These are phyloP conservation scores for Bruguiera parviflora DNA, from an alignment of 345 rosid species.

Conservation along the genomic window DNA sequence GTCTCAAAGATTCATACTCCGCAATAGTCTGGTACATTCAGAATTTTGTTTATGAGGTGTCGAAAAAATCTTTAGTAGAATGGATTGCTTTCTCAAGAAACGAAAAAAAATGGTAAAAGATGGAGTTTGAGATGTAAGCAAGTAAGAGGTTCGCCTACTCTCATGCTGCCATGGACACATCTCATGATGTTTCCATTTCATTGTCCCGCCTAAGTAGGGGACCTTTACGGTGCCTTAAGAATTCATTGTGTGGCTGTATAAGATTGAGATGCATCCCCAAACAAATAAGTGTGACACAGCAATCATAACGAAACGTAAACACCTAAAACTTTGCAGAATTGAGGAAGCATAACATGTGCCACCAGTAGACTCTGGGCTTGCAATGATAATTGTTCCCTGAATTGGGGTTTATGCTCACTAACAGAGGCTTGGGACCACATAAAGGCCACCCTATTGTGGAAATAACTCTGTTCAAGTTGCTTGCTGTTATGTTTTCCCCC, in stretches of 20 bases:
- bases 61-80: background rate
- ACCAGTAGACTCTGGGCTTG: constrained; percentile 9
- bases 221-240: constrained; percentile 5
- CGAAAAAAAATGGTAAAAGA: background rate
- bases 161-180: background rate
- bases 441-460: constrained; percentile 1
- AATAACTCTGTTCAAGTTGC: constrained; percentile 8
- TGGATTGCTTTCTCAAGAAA: background rate
- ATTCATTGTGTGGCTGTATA: background rate
- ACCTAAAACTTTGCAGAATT: constrained; percentile 1
- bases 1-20: no score
- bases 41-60: no score
- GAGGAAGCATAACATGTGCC: constrained; percentile 29
- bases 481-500: background rate
- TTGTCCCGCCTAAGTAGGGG: background rate
- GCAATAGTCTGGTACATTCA: no score
- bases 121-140: background rate
- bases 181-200: constrained; percentile 8
- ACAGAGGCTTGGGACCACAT: constrained; percentile 30
- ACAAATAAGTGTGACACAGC: no score
- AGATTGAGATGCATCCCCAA: no score
- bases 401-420: constrained; percentile 3
- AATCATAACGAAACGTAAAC: no score
- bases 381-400: constrained; percentile 8
- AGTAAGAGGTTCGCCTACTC: background rate